Conservation (phyloP, 345 rosid species). For the Eutrema japonicum region DNA sequence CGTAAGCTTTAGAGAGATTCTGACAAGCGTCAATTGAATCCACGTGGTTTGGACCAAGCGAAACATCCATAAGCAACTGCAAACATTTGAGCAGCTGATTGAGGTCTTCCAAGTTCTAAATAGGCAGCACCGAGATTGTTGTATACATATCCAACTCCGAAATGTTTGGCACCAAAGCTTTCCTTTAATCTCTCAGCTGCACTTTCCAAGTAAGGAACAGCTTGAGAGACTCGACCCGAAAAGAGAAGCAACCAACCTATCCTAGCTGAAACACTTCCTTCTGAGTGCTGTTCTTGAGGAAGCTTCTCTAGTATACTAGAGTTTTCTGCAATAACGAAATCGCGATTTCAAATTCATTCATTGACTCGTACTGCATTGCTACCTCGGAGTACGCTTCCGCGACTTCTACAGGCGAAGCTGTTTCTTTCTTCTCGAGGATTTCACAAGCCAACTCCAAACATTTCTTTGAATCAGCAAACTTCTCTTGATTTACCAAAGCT, state of each 20-base stretch:
- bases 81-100: conserved; percentile 95
- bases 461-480: conserved; percentile 66
- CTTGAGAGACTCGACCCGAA: conserved; percentile 80
- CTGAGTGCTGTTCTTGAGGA: conserved; percentile 87
- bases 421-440: conserved; percentile 79
- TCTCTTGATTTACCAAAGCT: conserved; percentile 70
- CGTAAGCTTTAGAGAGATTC: conserved; percentile 89
- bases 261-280: conserved; percentile 91
- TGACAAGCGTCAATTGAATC: conserved; percentile 93
- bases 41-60: conserved; percentile 90
- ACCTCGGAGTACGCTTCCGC: conserved; percentile 93
- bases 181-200: conserved; percentile 87
- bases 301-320: conserved; percentile 72
- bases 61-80: conserved; percentile 90
- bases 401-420: conserved; percentile 65
- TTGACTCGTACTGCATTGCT: conserved; percentile 84
- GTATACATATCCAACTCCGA: conserved; percentile 87
- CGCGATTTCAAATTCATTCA: conserved; percentile 84
- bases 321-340: conserved; percentile 78
- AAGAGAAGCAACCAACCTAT: conserved; percentile 88
- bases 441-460: conserved; percentile 82
- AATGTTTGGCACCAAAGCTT: conserved; percentile 92
- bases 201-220: conserved; percentile 85
- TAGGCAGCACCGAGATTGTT: conserved; percentile 96
- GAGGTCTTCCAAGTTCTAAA: conserved; percentile 86